A percentile compares a stretch with the other conserved stretches of the same genome.
phyloP scores from a whole-genome alignment of 352 stramenopile species.

The Thalassiosira pacifica region DNA sequence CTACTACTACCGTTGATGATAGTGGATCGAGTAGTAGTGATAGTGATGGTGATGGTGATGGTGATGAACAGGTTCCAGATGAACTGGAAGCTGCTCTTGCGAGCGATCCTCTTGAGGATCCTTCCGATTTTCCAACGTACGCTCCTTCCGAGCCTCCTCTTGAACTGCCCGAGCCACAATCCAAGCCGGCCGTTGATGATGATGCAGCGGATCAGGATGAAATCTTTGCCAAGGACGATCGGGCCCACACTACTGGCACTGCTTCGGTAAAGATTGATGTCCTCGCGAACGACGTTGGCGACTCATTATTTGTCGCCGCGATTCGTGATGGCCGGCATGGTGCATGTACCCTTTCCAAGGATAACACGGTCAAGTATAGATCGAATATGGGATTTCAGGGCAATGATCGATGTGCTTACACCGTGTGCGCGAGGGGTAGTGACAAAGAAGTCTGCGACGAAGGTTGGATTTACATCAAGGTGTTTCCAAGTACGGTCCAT shows the following conservation, averaged over 20 bases:
- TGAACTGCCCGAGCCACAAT: too few species aligned
- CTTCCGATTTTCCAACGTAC: neutral
- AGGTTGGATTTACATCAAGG: slow-evolving; percentile 11
- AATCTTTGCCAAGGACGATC: slow-evolving; percentile 37
- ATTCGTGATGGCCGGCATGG: neutral
- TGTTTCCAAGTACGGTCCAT: neutral
- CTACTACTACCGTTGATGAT: too few species aligned
- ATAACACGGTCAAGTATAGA: slow-evolving; percentile 28
- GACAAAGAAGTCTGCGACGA: slow-evolving; percentile 26
- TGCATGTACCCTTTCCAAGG: slow-evolving; percentile 10
- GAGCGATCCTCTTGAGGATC: too few species aligned
- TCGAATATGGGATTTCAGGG: slow-evolving; percentile 7
- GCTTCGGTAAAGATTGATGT: slow-evolving; percentile 28
- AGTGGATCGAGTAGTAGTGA: neutral
- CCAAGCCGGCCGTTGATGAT: neutral
- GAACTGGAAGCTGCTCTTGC: neutral
- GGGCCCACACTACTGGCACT: neutral
- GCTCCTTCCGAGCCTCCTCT: neutral
- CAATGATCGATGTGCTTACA: slow-evolving; percentile 24
- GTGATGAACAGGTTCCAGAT: neutral
- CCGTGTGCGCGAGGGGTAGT: slow-evolving; percentile 16
- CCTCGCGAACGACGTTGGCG: slow-evolving; percentile 9
- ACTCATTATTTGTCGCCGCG: slow-evolving; percentile 14
- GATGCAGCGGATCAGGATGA: neutral
- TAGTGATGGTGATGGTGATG: neutral